A percentile compares a stretch with the other conserved stretches of the same genome.
These are phyloP conservation scores for Saccharomycopsis schoenii DNA, from an alignment of 805 yeast genomes.

Conservation along the genomic window DNA sequence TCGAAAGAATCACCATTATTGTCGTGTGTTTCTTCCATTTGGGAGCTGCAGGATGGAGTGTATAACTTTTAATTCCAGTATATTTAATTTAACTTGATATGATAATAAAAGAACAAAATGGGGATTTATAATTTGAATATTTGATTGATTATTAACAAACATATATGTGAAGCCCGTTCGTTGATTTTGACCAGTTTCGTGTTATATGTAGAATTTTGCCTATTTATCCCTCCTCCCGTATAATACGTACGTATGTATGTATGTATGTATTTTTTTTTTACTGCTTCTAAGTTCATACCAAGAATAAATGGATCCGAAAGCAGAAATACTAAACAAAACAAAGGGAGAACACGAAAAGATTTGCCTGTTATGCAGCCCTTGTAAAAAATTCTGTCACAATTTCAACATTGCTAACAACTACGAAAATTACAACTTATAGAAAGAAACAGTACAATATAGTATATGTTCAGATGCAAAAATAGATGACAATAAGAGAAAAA, in stretches of 20 bases:
- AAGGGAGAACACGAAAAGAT: neutral
- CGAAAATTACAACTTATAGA: neutral
- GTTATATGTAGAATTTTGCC: neutral
- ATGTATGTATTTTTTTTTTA: neutral
- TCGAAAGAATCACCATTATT: neutral
- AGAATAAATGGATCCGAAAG: too few relatives aligned
- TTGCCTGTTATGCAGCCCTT: neutral
- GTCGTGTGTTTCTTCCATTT: neutral
- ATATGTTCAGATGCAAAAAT: neutral
- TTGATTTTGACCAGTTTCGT: neutral
- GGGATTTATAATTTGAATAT: too few relatives aligned
- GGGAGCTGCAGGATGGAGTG: neutral
- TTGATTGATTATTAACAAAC: too few relatives aligned
- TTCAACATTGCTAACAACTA: neutral
- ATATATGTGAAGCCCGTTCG: too few relatives aligned
- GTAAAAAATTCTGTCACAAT: neutral
- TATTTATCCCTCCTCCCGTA: neutral
- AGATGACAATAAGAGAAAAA: neutral
- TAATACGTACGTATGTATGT: neutral
- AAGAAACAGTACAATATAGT: neutral
- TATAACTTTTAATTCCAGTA: neutral
- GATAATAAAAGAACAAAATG: neutral
- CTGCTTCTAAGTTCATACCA: too few relatives aligned
- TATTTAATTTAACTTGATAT: too few relatives aligned
- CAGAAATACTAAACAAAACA: neutral